These are phyloP conservation scores for Casaregolazyma lundiana DNA, from an alignment of 1,139 yeast genomes.

Conservation along the genomic window DNA sequence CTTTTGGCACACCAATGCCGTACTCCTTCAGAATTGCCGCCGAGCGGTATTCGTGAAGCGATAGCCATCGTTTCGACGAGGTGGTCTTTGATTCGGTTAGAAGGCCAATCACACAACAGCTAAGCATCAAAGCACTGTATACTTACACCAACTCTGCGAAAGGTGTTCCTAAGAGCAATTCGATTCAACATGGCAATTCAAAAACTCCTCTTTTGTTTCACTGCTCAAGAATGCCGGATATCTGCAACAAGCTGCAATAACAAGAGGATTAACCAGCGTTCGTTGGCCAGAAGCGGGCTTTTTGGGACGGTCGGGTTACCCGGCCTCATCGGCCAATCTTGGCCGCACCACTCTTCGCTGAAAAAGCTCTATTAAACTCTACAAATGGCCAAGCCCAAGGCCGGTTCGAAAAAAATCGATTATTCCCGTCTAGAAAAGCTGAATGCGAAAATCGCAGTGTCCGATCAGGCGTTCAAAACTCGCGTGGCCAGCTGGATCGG, in stretches of 20 bases:
- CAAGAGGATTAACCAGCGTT: too few relatives aligned
- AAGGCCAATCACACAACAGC: conserved; percentile 2
- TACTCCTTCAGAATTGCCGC: conserved; percentile 76
- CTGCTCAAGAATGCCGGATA: too few relatives aligned
- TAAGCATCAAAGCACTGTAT: background rate
- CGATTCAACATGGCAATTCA: conserved; percentile 8
- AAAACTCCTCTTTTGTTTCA: too few relatives aligned
- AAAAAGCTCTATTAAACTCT: background rate
- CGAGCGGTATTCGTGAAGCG: conserved; percentile 94
- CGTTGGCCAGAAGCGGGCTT: too few relatives aligned
- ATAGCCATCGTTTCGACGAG: conserved; percentile 52
- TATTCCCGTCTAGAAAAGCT: conserved; percentile 25
- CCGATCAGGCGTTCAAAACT: conserved; percentile 24
- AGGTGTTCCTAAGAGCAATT: conserved; percentile 7
- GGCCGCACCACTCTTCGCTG: background rate
- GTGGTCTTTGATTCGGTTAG: conserved; percentile 8
- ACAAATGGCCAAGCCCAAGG: background rate
- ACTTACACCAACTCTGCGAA: conserved; percentile 6
- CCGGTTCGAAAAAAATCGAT: conserved; percentile 12
- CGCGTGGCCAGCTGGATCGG: conserved; percentile 30
- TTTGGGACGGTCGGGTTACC: background rate
- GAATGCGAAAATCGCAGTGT: conserved; percentile 28
- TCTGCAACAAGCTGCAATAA: too few relatives aligned
- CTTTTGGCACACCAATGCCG: conserved; percentile 89
- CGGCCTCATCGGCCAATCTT: background rate